Conservation (phyloP, 2,329 filamentous ascomycete species). For the Diatrype stigma region DNA sequence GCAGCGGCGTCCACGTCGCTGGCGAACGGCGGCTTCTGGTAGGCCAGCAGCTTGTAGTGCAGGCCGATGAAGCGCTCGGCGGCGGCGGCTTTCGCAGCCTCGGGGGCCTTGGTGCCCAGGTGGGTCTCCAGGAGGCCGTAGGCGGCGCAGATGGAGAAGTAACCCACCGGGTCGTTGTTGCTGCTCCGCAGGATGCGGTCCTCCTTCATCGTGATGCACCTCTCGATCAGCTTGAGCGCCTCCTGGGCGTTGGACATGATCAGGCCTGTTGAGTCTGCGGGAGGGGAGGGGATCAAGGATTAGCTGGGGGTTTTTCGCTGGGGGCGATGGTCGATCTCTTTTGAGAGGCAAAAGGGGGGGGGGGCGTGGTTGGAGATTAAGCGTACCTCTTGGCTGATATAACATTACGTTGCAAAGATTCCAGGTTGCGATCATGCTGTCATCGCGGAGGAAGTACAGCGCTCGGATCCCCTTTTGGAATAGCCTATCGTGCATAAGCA, state of each 20-base stretch:
- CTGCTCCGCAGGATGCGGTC: slow-evolving; percentile 57
- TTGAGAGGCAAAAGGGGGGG: too few relatives aligned
- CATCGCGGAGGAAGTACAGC: slow-evolving; percentile 57
- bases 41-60: slow-evolving; percentile 53
- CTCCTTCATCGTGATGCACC: slow-evolving; percentile 57
- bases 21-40: slow-evolving; percentile 36
- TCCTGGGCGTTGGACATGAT: slow-evolving; percentile 60
- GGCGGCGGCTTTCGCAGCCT: slow-evolving; percentile 54
- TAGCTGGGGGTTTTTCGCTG: slow-evolving; percentile 1
- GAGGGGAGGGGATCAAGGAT: not conserved
- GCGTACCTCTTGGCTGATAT: slow-evolving; percentile 47
- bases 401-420: slow-evolving; percentile 59
- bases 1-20: not conserved
- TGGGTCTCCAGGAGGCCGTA: slow-evolving; percentile 57
- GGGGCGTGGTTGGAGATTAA: too few relatives aligned
- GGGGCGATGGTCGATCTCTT: too few relatives aligned
- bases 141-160: slow-evolving; percentile 59
- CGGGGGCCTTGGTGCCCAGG: slow-evolving; percentile 51
- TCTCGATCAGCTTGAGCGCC: slow-evolving; percentile 57
- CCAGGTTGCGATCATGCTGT: slow-evolving; percentile 55
- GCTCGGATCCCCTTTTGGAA: slow-evolving; percentile 55
- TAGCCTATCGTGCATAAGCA: slow-evolving; percentile 58
- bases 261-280: slow-evolving; percentile 50
- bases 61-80: slow-evolving; percentile 57
- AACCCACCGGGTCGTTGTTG: slow-evolving; percentile 62